A percentile compares a stretch with the other conserved stretches of the same genome.
Conservation (phyloP, 169 alveolate genomes). For the Eimeria zaria region DNA sequence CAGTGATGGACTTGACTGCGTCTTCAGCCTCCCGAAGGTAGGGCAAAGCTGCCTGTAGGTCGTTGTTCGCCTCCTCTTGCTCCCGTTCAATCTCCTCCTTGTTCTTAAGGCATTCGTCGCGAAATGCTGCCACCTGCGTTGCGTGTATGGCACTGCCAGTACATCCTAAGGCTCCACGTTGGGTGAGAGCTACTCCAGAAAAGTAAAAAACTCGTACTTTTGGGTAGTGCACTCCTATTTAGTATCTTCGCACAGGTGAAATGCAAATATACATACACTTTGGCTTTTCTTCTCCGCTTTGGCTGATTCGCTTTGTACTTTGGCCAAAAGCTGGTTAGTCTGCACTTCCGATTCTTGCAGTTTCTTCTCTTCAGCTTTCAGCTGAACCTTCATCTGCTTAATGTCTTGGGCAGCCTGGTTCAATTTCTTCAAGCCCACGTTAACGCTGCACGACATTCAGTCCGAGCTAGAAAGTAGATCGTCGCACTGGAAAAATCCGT, state of each 20-base stretch:
- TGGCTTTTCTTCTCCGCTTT: slow-evolving; percentile 97
- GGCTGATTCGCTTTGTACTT: slow-evolving; percentile 96
- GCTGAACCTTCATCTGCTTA: slow-evolving; percentile 95
- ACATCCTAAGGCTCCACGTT: background rate
- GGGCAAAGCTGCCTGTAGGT: slow-evolving; percentile 97
- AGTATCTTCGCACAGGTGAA: background rate
- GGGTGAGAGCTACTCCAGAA: background rate
- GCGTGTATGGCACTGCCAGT: background rate
- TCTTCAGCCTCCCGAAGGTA: slow-evolving; percentile 95
- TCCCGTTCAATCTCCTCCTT: slow-evolving; percentile 94
- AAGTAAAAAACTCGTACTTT: background rate
- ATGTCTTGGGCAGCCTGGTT: slow-evolving; percentile 97
- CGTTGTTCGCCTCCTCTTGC: slow-evolving; percentile 97
- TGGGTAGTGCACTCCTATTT: background rate
- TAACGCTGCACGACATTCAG: slow-evolving; percentile 87
- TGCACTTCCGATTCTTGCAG: slow-evolving; percentile 96
- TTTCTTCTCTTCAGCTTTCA: slow-evolving; percentile 96
- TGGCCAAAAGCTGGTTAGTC: slow-evolving; percentile 94
- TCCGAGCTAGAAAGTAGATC: background rate
- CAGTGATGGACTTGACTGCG: slow-evolving; percentile 96
- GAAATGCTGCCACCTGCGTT: slow-evolving; percentile 87
- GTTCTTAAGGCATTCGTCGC: slow-evolving; percentile 93
- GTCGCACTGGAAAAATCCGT: slow-evolving; percentile 34
- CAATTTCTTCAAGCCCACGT: slow-evolving; percentile 97
- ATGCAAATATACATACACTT: slow-evolving; percentile 89